Evolutionary conservation across 768 basidiomycete genomes (phyloP), one percentile per base, ranked within the genome.

Genomic region (Leccinum incarnatum): DNA sequence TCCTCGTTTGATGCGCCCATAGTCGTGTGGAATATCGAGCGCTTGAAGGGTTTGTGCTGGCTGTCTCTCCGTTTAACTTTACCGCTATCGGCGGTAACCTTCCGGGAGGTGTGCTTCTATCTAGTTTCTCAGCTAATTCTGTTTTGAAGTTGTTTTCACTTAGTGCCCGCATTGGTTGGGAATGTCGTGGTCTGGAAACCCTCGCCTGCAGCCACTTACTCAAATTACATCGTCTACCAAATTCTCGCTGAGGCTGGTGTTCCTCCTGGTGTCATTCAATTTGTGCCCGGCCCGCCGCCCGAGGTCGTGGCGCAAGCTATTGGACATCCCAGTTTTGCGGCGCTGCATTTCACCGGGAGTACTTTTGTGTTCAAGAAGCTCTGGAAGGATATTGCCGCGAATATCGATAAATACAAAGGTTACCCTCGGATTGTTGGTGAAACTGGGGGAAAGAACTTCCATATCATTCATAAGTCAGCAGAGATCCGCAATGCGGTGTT

Each of bases 371-470:
- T 99, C 86, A 91, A 89, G 77, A 85, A 88, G 70, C 83, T 98
- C 32, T 99, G 97, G 97, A 95, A 94, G 77, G 88, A 96, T 70
- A 96, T 98, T 67, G 91, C 89, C 4, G 69, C 75, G 65, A 97
- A 98, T 76, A 66, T 98, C 50, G 93, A 98, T 70, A 83, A 78
- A 51, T 98, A 98, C 81, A 84, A 78, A 66, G 79, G 85, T 12
- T 98, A 97, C 77, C 97, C 97, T 1, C 83, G 96, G 69, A 90
- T 99, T 62, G 95, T 99, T 7, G 97, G 97, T 27, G 96, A 98
- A 81, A 98, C 96, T 8, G 94, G 93, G 29, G 96, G 97, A 57
- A 99, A 98, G 83, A 99, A 99, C 81, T 98, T 95, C 81, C 97
- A 98, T 75, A 63, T 99, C 49, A 79, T 98, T 51, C 97, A 98